Conservation (phyloP, 192 early-diverging fungal species). For the Gonapodya sp. region DNA sequence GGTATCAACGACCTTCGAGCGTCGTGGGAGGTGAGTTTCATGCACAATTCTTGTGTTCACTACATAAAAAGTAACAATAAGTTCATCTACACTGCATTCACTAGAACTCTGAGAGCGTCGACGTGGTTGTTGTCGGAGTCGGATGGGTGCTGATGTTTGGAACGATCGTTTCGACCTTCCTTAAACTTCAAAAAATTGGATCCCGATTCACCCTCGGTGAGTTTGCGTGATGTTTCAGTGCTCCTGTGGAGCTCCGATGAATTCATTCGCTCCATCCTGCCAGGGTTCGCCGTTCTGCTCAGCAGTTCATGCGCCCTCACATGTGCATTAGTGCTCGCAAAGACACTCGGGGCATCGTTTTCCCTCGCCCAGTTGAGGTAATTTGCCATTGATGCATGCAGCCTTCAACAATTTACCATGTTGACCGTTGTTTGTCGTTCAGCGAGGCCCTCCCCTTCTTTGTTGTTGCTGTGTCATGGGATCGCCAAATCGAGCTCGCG, state of each 20-base stretch:
- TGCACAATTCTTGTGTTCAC: too few species aligned
- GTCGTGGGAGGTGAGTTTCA: background rate
- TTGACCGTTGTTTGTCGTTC: background rate
- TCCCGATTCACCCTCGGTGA: background rate
- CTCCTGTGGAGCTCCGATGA: too few species aligned
- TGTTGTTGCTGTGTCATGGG: slow-evolving; percentile 82
- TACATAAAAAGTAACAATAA: too few species aligned
- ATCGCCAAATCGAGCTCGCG: slow-evolving; percentile 73
- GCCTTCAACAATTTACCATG: background rate
- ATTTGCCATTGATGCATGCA: background rate
- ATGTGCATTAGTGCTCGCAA: slow-evolving; percentile 21
- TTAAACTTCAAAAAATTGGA: background rate
- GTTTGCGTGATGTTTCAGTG: too few species aligned
- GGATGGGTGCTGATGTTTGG: background rate
- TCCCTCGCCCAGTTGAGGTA: slow-evolving; percentile 23
- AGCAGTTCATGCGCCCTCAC: slow-evolving; percentile 26
- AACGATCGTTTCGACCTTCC: background rate
- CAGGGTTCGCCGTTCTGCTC: slow-evolving; percentile 27
- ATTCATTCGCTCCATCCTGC: too few species aligned
- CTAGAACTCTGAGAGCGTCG: background rate
- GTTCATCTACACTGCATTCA: too few species aligned
- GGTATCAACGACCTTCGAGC: background rate
- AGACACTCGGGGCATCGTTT: slow-evolving; percentile 20
- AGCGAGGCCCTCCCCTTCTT: slow-evolving; percentile 86
- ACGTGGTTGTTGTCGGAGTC: background rate